Evolutionary conservation across 345 rosid genomes (phyloP), one percentile per base, ranked within the genome.

Genomic region (Triadica sebifera): DNA sequence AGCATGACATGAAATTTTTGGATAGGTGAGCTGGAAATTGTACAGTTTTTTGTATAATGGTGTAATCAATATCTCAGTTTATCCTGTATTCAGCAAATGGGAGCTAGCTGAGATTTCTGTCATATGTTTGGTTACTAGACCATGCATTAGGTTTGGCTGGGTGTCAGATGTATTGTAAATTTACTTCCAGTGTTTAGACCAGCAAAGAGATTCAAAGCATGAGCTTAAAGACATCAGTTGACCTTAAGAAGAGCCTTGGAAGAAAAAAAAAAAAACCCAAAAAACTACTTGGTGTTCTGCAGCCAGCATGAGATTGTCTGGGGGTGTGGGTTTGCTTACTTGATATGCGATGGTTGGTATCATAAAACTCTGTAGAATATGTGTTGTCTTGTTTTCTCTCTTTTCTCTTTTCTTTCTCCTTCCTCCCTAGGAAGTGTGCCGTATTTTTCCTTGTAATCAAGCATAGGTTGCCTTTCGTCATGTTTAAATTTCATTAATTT

Each of bases 21-120:
- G 75, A 58, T 85, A 72, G 75, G 43, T 78, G 82, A 61, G 38
- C 6, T 71, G 73, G 60, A 69, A 70, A 64, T 37, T 82, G 85
- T 76, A 76, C 64, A 74, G 67, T 66, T 58, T 58, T 70, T 65
- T 39, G 50, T 66, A 24, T 52, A n/a, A 61, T 53, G 50, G 77
- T 61, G 77, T 61, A n/a, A 58, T 59, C 70, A 20, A 37, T 61
- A 39, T 58, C 43, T 13, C 49, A 2, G 71, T 46, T 24, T 52
- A 46, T 11, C 71, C 55, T 34, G 60, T 41, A 34, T 34, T 29
- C 60, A 38, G 52, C 60, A 29, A 46, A 57, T 55, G 74, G 53
- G 69, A 62, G 67, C 69, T 49, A 41, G 75, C 55, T 63, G 62
- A 69, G 52, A 63, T 65, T 52, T 67, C 56, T 56, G 12, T 50